Percentiles rank a stretch among this genome's conserved stretches.
Evolutionary conservation across 768 basidiomycete genomes (phyloP).

Genomic region (Suillus decipiens): DNA sequence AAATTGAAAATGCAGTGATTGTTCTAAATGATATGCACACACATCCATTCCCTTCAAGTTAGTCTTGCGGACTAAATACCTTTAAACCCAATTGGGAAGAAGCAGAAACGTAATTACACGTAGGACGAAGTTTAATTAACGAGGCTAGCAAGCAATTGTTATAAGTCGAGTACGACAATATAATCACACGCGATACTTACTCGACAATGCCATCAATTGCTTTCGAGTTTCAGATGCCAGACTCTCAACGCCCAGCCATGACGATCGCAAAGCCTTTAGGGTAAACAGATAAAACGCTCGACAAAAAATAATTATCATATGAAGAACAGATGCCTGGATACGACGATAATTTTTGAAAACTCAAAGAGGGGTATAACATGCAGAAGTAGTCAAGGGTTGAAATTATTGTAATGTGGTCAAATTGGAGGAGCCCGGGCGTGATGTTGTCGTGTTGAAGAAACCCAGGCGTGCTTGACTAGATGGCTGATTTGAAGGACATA

Average conservation of each 20-base stretch:
- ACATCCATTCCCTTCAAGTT: background rate
- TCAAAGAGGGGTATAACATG: background rate
- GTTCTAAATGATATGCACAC: background rate
- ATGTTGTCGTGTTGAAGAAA: background rate
- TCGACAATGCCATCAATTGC: conserved; percentile 19
- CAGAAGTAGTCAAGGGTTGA: background rate
- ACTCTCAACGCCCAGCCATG: conserved; percentile 21
- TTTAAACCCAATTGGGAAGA: conserved; percentile 16
- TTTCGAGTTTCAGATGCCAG: conserved; percentile 17
- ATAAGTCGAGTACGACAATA: background rate
- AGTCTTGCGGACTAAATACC: background rate
- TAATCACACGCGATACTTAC: conserved; percentile 11
- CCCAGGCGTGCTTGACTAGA: conserved; percentile 9
- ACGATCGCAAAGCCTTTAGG: conserved; percentile 31
- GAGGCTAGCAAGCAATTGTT: conserved; percentile 11
- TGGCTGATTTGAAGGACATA: conserved; percentile 16
- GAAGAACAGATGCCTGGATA: background rate
- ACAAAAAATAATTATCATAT: too few species aligned
- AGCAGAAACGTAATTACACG: conserved; percentile 19
- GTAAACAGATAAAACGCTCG: too few species aligned
- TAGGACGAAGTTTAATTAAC: conserved; percentile 25
- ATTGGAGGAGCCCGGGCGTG: background rate
- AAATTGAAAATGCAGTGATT: background rate
- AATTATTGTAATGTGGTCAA: too few species aligned
- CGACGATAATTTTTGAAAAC: background rate